Percentiles rank a stretch among this genome's conserved stretches.
Evolutionary conservation across 257 asterid genomes (phyloP).

Genomic region (Plantago ovata): DNA sequence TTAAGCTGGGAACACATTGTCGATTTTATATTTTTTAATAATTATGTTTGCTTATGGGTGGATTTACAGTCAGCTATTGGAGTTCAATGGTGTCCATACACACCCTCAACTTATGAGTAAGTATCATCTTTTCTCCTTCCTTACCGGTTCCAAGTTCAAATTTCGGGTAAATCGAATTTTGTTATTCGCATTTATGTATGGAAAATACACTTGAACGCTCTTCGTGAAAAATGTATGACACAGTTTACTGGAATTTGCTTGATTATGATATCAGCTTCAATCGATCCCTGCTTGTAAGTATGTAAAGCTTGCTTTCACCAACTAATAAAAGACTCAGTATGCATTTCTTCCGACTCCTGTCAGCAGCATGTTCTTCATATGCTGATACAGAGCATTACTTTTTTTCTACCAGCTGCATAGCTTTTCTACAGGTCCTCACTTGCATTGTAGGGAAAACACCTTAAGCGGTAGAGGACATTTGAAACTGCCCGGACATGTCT

Average conservation of each 20-base stretch:
- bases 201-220: background rate
- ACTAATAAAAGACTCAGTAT: background rate
- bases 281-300: background rate
- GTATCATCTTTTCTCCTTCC: conserved; percentile 6
- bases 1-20: conserved; percentile 1
- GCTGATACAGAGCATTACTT: background rate
- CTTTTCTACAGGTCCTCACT: background rate
- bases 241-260: background rate
- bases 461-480: background rate
- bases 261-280: background rate
- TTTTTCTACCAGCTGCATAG: background rate
- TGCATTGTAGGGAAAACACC: background rate
- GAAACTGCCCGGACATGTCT: too few species aligned
- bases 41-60: conserved; percentile 15
- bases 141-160: background rate
- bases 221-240: background rate
- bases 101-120: conserved; percentile 50
- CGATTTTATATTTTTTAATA: background rate
- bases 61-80: conserved; percentile 54
- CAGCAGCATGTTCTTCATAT: background rate
- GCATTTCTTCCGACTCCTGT: background rate
- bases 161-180: background rate
- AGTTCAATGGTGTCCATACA: conserved; percentile 57
- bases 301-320: background rate
- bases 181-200: background rate